These are phyloP conservation scores for Mucor plumbeus DNA, from an alignment of 371 early-diverging fungal species.

Conservation along the genomic window DNA sequence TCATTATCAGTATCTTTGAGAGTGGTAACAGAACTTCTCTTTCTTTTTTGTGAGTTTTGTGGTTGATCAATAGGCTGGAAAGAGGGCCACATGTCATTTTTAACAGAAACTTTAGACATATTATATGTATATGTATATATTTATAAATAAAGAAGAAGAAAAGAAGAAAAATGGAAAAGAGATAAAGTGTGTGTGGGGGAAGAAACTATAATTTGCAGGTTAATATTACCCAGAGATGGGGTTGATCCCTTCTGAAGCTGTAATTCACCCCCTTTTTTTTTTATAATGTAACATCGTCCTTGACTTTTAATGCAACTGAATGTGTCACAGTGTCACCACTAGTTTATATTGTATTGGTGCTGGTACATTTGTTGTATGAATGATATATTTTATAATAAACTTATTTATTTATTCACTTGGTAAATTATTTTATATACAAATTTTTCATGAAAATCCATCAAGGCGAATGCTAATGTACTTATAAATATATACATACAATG, in stretches of 20 bases:
- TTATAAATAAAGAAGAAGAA: not conserved
- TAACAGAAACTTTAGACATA: slow-evolving; percentile 24
- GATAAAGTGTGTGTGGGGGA: not conserved
- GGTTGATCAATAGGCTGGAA: slow-evolving; percentile 25
- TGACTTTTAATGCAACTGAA: slow-evolving; percentile 5
- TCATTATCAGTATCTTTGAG: slow-evolving; percentile 6
- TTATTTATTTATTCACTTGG: not conserved
- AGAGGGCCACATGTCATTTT: slow-evolving; percentile 23
- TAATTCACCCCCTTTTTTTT: not conserved
- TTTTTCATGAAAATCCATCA: not conserved
- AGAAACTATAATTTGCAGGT: no score
- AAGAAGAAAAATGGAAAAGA: not conserved
- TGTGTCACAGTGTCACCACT: slow-evolving; percentile 3
- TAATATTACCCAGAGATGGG: slow-evolving; percentile 1
- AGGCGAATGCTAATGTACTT: no score
- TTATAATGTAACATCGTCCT: slow-evolving; percentile 5
- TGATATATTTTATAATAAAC: not conserved
- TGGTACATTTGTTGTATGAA: not conserved
- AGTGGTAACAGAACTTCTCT: slow-evolving; percentile 4
- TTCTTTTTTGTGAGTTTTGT: slow-evolving; percentile 14
- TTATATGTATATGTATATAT: not conserved
- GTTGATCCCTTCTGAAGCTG: not conserved
- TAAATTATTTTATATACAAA: not conserved
- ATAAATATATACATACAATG: not conserved
- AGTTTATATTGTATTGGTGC: slow-evolving; percentile 1